Conservation (phyloP, 306 rosid genomes). For the Vigna mungo region DNA sequence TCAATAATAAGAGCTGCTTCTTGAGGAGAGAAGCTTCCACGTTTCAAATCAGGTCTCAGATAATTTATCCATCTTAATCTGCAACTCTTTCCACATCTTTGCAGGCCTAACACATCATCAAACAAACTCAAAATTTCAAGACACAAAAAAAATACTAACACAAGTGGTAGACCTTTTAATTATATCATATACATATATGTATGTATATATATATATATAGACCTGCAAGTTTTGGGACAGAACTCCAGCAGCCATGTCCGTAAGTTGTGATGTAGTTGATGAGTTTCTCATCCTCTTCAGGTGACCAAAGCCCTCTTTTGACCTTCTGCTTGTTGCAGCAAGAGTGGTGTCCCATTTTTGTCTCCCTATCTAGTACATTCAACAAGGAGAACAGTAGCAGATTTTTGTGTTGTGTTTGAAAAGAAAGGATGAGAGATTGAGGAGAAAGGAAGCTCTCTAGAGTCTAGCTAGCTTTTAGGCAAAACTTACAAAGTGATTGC, state of each 20-base stretch:
- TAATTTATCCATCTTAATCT: conserved; percentile 97
- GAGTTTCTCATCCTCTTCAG: conserved; percentile 98
- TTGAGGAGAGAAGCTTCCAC: conserved; percentile 94
- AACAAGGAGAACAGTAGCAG: no score
- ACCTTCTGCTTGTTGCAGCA: conserved; percentile 98
- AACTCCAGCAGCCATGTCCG: conserved; percentile 98
- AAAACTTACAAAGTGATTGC: conserved; percentile 31
- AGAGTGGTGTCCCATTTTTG: conserved; percentile 84
- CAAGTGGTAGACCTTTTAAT: neutral
- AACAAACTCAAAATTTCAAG: neutral
- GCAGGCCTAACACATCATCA: conserved; percentile 59
- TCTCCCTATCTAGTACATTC: neutral
- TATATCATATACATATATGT: neutral
- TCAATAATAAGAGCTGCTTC: conserved; percentile 89
- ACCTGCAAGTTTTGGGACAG: conserved; percentile 97
- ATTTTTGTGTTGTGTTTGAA: conserved; percentile 24
- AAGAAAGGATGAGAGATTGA: conserved; percentile 18
- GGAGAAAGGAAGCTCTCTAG: neutral
- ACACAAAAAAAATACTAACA: neutral
- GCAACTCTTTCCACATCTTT: conserved; percentile 97
- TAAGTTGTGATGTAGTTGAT: conserved; percentile 78
- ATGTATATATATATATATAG: neutral
- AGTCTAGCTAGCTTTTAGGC: conserved; percentile 32
- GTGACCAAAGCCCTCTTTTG: conserved; percentile 98
- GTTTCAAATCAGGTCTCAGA: conserved; percentile 93